These are phyloP conservation scores for Ophiostoma ulmi DNA, from an alignment of 2,329 filamentous ascomycete species.

Conservation along the genomic window DNA sequence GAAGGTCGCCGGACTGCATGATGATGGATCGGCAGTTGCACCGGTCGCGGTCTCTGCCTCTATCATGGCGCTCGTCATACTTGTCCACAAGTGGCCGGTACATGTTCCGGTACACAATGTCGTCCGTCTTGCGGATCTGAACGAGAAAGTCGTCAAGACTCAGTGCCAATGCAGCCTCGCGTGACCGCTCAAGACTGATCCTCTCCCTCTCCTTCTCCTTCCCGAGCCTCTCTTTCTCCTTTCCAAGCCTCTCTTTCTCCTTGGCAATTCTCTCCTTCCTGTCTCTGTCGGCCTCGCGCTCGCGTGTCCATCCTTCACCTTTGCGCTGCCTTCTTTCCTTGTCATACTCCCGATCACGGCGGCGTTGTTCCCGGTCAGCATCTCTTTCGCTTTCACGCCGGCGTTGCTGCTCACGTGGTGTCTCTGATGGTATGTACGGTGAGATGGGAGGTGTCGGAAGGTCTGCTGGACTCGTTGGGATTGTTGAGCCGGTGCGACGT, in stretches of 20 bases:
- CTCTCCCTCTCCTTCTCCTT: background rate
- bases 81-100: conserved; percentile 13
- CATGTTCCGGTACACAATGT: conserved; percentile 17
- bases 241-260: background rate
- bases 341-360: background rate
- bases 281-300: background rate
- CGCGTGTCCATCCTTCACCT: background rate
- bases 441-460: background rate
- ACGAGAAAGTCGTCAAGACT: conserved; percentile 21
- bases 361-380: background rate
- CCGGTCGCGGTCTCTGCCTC: background rate
- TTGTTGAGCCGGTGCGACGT: background rate
- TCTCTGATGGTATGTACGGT: background rate
- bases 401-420: background rate
- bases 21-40: background rate
- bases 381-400: background rate
- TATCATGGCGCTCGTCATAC: background rate
- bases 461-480: background rate
- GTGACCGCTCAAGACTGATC: background rate
- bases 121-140: conserved; percentile 21
- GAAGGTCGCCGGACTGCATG: conserved; percentile 8
- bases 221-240: background rate
- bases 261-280: background rate
- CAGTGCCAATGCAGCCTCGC: background rate
- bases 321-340: background rate